phyloP scores from a whole-genome alignment of 2,329 filamentous ascomycete species.

The Diaporthe ilicicola region DNA sequence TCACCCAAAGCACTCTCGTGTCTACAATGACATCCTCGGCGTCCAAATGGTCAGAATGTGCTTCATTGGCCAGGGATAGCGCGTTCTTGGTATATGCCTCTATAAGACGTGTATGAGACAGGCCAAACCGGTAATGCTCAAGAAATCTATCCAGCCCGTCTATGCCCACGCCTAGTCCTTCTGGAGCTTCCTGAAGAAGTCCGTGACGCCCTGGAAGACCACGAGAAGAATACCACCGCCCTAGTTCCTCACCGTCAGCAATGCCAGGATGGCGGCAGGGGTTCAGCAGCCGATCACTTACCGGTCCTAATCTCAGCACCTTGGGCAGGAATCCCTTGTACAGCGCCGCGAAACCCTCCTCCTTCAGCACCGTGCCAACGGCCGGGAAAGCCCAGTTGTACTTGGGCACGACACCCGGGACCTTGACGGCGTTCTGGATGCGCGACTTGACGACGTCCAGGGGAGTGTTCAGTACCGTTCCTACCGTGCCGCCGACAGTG shows the following conservation, averaged over 20 bases:
- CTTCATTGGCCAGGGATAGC: not conserved
- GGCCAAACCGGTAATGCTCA: not conserved
- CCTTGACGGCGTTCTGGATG: conserved; percentile 91
- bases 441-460: conserved; percentile 98
- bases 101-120: conserved; percentile 2
- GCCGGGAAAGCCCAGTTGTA: conserved; percentile 99
- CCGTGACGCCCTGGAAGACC: conserved; percentile 88
- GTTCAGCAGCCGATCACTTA: conserved; percentile 48
- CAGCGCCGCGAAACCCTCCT: conserved; percentile 90
- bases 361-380: conserved; percentile 84
- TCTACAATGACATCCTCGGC: not conserved
- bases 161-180: conserved; percentile 34
- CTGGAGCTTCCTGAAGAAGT: conserved; percentile 82
- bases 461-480: conserved; percentile 90
- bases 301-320: conserved; percentile 79
- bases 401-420: conserved; percentile 84
- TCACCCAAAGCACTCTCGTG: not conserved
- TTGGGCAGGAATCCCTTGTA: conserved; percentile 99
- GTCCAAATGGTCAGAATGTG: not conserved
- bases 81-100: conserved; percentile 22
- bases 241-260: conserved; percentile 35
- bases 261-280: not conserved
- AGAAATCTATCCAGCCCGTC: conserved; percentile 1
- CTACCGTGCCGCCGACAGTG: conserved; percentile 83
- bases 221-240: conserved; percentile 76